A percentile compares a stretch with the other conserved stretches of the same genome.
Evolutionary conservation across 768 basidiomycete species (phyloP).

Genomic region (Coprinellus aureogranulatus): DNA sequence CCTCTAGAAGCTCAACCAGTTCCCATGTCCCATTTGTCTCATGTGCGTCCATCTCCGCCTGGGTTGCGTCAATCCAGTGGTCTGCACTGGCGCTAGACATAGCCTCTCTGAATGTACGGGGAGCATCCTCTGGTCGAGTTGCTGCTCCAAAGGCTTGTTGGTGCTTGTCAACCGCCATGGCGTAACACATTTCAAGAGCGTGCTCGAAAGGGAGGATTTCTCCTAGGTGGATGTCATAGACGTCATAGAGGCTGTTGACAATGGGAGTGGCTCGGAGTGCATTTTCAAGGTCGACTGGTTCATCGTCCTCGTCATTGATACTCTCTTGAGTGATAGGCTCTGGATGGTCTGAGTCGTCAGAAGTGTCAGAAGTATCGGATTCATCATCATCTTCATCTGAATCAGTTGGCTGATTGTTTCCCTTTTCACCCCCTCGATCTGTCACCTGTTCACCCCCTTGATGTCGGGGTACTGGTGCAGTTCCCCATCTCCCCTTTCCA

Average conservation of each 20-base stretch:
- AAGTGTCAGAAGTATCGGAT: background rate
- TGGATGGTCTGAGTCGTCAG: background rate
- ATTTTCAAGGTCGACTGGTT: background rate
- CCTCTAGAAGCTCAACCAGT: slow-evolving; percentile 16
- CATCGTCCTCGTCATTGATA: background rate
- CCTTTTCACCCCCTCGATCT: slow-evolving; percentile 1
- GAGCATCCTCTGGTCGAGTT: slow-evolving; percentile 13
- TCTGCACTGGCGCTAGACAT: slow-evolving; percentile 10
- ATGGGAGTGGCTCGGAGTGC: background rate
- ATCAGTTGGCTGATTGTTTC: too few species aligned
- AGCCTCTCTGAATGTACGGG: slow-evolving; percentile 12
- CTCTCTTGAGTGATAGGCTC: background rate
- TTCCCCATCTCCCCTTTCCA: too few species aligned
- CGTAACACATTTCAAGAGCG: background rate
- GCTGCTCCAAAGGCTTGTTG: background rate
- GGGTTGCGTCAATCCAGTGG: slow-evolving; percentile 26
- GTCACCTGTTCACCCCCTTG: background rate
- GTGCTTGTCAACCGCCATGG: background rate
- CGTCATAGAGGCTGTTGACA: background rate
- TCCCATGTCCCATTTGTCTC: slow-evolving; percentile 28
- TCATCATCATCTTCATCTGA: background rate
- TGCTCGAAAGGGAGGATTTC: background rate
- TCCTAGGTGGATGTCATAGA: background rate
- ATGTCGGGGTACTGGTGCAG: background rate
- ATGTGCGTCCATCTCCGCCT: slow-evolving; percentile 26